Conservation (phyloP, 768 basidiomycete genomes). For the Chalciporus pseudorubinellus region DNA sequence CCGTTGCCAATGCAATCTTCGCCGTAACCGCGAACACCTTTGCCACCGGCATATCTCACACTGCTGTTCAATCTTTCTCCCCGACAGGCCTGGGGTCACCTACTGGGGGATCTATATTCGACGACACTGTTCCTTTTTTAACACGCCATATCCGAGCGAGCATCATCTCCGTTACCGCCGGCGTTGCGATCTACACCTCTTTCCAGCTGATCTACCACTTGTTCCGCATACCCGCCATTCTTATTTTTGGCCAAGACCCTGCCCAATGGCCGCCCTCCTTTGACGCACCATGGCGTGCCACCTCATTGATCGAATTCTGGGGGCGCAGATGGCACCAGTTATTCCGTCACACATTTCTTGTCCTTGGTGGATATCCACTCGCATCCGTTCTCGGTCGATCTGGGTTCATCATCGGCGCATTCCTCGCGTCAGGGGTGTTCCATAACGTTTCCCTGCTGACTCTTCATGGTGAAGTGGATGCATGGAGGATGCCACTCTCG, state of each 20-base stretch:
- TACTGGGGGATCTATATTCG: slow-evolving; percentile 33
- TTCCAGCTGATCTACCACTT: slow-evolving; percentile 38
- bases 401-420: slow-evolving; percentile 52
- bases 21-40: slow-evolving; percentile 37
- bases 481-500: slow-evolving; percentile 40
- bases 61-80: slow-evolving; percentile 44
- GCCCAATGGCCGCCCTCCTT: slow-evolving; percentile 32
- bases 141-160: slow-evolving; percentile 38
- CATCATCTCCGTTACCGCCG: slow-evolving; percentile 41
- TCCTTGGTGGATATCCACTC: slow-evolving; percentile 28
- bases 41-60: slow-evolving; percentile 47
- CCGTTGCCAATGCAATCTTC: slow-evolving; percentile 34
- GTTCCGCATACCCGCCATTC: slow-evolving; percentile 18
- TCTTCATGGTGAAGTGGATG: slow-evolving; percentile 50
- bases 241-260: slow-evolving; percentile 26
- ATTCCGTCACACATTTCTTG: slow-evolving; percentile 32
- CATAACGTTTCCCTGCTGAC: slow-evolving; percentile 55
- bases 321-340: slow-evolving; percentile 35
- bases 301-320: slow-evolving; percentile 39
- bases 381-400: slow-evolving; percentile 42
- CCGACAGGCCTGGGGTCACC: slow-evolving; percentile 33
- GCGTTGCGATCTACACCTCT: slow-evolving; percentile 43
- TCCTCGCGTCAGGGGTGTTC: slow-evolving; percentile 52
- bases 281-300: slow-evolving; percentile 31
- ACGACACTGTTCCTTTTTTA: slow-evolving; percentile 24